Evolutionary conservation across 164 flowering plant species (phyloP).

Genomic region (Chimonanthus praecox): DNA sequence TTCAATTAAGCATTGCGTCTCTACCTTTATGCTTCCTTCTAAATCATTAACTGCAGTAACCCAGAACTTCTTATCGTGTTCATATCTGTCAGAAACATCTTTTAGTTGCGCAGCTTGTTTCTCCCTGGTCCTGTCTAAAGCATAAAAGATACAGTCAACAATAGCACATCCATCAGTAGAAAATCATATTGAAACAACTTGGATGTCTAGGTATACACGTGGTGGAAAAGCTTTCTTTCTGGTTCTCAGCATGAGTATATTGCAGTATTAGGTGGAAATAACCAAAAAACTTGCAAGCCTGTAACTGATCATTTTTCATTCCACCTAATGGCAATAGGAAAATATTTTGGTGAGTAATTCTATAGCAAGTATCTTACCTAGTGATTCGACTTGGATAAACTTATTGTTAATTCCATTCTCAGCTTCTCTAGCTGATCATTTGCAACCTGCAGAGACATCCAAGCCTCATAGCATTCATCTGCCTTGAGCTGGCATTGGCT

Average conservation of each 20-base stretch:
- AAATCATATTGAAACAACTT: neutral
- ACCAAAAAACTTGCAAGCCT: neutral
- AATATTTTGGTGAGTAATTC: too few species aligned
- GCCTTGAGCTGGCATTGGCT: slow-evolving; percentile 48
- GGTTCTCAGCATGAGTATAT: too few species aligned
- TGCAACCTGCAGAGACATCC: slow-evolving; percentile 74
- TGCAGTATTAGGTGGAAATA: neutral
- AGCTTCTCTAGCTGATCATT: slow-evolving; percentile 65
- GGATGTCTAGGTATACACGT: neutral
- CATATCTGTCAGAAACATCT: slow-evolving; percentile 49
- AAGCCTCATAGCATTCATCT: slow-evolving; percentile 78
- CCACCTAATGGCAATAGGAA: neutral
- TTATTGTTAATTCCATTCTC: slow-evolving; percentile 61
- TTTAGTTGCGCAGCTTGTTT: slow-evolving; percentile 49
- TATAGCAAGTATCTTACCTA: slow-evolving; percentile 38
- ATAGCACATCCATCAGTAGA: neutral
- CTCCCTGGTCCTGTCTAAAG: slow-evolving; percentile 52
- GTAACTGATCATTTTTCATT: neutral
- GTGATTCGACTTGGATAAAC: slow-evolving; percentile 36
- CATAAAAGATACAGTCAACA: neutral
- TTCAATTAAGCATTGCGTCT: neutral
- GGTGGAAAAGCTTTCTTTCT: too few species aligned
- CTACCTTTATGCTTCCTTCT: slow-evolving; percentile 58
- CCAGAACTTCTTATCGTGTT: slow-evolving; percentile 57
- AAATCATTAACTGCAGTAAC: slow-evolving; percentile 36